Percentiles rank a stretch among this genome's conserved stretches.
phyloP scores from a whole-genome alignment of 2,329 filamentous ascomycete species.

The Metarhizium humberi region DNA sequence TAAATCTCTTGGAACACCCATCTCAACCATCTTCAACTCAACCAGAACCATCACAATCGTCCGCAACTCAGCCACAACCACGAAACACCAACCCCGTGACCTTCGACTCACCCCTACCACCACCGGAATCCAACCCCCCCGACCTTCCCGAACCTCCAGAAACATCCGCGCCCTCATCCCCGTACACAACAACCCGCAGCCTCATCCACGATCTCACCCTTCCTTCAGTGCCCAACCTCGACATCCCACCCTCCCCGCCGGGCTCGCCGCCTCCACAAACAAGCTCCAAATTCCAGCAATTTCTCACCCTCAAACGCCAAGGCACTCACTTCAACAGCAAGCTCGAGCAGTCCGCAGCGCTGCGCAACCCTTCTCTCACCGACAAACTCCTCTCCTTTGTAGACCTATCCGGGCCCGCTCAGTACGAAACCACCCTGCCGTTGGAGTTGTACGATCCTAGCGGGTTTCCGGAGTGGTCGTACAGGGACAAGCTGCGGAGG shows the following conservation, averaged over 20 bases:
- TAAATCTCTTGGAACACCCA: neutral
- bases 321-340: constrained; percentile 72
- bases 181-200: constrained; percentile 57
- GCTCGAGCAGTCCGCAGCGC: constrained; percentile 54
- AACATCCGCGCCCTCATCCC: constrained; percentile 40
- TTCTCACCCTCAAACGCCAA: constrained; percentile 67
- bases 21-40: neutral
- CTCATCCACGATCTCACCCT: constrained; percentile 64
- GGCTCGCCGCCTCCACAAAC: constrained; percentile 43
- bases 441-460: constrained; percentile 48
- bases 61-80: neutral
- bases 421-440: constrained; percentile 57
- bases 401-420: constrained; percentile 35
- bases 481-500: constrained; percentile 38
- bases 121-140: constrained; percentile 14
- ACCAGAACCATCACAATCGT: neutral
- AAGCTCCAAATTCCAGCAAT: constrained; percentile 62
- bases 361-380: constrained; percentile 64
- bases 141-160: constrained; percentile 11
- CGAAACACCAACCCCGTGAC: constrained; percentile 20
- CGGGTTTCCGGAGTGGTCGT: constrained; percentile 46
- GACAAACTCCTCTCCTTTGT: constrained; percentile 67
- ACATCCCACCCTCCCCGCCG: constrained; percentile 66
- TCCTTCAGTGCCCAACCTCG: constrained; percentile 60
- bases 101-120: constrained; percentile 30